Base-by-base conservation (phyloP, 768 basidiomycete genomes). In the Tubosaeta sp. region DNA sequence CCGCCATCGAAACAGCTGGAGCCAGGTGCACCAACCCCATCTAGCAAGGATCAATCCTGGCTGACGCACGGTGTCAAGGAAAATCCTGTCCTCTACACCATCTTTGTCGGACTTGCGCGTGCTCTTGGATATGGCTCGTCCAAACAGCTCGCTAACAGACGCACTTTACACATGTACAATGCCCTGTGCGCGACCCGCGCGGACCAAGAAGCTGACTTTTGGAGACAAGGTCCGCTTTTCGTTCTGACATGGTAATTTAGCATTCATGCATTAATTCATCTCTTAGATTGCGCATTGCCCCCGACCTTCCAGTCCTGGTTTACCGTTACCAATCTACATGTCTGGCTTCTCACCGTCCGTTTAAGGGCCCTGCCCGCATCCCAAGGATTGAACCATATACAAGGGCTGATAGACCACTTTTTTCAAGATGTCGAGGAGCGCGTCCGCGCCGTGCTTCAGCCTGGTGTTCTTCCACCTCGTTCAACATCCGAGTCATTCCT, bases 221-320 rank as follows among this genome's bases (percentile, higher is more conserved):
- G 87, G 87, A 76, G 74, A 59, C 68, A 83, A 49, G 81, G 87
- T 85, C n/a, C 4, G 5, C 43, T 54, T 27, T 22, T 2, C 17
- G 4, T 12, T 13, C 32, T 13, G 8, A 9, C 13, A 22, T 13
- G n/a, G 13, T 26, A 2, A 42, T 46, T 48, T 29, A 55, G 16
- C 3, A 32, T 53, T 48, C 14, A 39, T 48, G 27, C 50, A n/a
- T 6, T 48, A 38, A 17, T 16, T 2, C 17, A 5, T 19, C 0
- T 60, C 13, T 4, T 38, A 97, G 95, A 82, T 54, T 95, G 90
- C 62, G 77, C 76, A 53, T 77, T 97, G 6, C 93, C 95, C 10
- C 87, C 86, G 12, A 97, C 95, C 0, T 97, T 95, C 70, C 95
- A 97, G 63, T 91, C 95, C 14, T 97, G 94, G 90, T 97, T 97